These are phyloP conservation scores for Discostella stelligera DNA, from an alignment of 352 stramenopile genomes.

Conservation along the genomic window DNA sequence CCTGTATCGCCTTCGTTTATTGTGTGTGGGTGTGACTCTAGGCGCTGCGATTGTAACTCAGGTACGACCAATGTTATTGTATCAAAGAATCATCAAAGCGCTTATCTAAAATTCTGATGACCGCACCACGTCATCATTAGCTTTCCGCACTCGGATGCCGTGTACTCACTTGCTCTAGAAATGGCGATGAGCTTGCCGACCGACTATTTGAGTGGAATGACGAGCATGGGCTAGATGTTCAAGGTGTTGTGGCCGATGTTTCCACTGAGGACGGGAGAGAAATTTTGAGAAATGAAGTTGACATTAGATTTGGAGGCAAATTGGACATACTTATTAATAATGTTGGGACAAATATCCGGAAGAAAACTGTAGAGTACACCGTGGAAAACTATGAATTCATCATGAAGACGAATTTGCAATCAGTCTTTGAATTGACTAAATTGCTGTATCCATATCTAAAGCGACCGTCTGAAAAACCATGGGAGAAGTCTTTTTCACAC, in stretches of 20 bases:
- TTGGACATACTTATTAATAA: slow-evolving; percentile 84
- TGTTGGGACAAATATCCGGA: slow-evolving; percentile 83
- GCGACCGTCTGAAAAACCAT: slow-evolving; percentile 33
- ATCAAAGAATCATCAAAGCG: neutral
- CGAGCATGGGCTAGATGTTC: slow-evolving; percentile 60
- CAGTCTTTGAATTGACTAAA: slow-evolving; percentile 82
- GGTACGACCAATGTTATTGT: slow-evolving; percentile 4
- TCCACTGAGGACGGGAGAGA: slow-evolving; percentile 75
- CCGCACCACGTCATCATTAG: slow-evolving; percentile 2
- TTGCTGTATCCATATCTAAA: slow-evolving; percentile 80
- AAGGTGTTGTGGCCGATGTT: slow-evolving; percentile 83
- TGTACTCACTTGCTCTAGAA: slow-evolving; percentile 75
- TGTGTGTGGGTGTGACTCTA: neutral
- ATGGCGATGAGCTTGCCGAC: slow-evolving; percentile 61
- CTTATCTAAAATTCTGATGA: neutral
- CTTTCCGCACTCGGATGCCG: slow-evolving; percentile 41
- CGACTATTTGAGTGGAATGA: slow-evolving; percentile 69
- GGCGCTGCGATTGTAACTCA: slow-evolving; percentile 49
- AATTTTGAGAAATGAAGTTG: slow-evolving; percentile 59
- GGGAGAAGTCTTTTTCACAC: slow-evolving; percentile 37
- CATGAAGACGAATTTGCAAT: slow-evolving; percentile 78
- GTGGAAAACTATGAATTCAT: slow-evolving; percentile 74
- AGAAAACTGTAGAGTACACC: slow-evolving; percentile 75
- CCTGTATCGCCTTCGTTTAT: neutral
- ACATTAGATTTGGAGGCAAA: slow-evolving; percentile 44